Conservation (phyloP, 345 rosid species). For the Euphorbia peplus region DNA sequence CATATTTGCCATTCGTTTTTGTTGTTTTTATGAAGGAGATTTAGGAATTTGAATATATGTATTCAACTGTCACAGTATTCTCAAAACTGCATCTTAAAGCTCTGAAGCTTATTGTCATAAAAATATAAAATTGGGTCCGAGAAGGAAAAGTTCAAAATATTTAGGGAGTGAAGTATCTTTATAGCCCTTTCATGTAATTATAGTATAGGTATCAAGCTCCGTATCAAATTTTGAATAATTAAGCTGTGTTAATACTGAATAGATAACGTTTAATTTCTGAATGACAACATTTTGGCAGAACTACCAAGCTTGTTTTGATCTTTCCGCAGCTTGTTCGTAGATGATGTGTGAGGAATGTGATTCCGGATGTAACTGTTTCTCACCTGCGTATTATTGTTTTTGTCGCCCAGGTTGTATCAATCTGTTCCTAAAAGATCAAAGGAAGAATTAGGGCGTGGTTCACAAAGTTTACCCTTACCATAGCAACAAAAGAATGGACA, state of each 20-base stretch:
- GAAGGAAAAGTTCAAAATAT: background rate
- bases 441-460: conserved; percentile 21
- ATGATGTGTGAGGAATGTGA: background rate
- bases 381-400: background rate
- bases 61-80: too few relatives aligned
- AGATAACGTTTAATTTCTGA: background rate
- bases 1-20: background rate
- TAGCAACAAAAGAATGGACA: conserved; percentile 29
- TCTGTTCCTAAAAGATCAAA: conserved; percentile 27
- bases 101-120: background rate
- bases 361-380: background rate
- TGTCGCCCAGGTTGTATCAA: conserved; percentile 25
- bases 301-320: background rate
- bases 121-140: background rate
- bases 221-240: background rate
- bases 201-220: background rate
- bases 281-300: background rate
- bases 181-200: background rate
- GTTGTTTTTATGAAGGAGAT: background rate
- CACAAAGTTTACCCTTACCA: conserved; percentile 13
- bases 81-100: background rate
- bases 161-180: background rate
- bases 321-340: background rate
- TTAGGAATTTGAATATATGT: background rate
- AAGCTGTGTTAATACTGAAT: background rate